Base-by-base conservation (phyloP, 164 flowering plant genomes). In the Vitis labrusca region DNA sequence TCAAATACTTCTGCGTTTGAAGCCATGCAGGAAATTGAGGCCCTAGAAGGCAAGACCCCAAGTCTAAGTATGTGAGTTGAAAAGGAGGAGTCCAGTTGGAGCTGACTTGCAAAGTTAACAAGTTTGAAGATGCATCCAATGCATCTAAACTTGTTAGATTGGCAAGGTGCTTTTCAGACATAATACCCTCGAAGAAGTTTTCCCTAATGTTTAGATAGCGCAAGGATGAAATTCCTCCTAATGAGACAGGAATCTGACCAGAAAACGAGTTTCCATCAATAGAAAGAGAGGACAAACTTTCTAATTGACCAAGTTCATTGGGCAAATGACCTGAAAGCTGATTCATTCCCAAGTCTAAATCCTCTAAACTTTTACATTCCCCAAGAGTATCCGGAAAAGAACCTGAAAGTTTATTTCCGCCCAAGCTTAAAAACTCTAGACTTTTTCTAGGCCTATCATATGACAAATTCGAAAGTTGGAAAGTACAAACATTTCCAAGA, bases 1-100 rank as follows among this genome's bases (percentile, higher is more conserved):
- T 0, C 2, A 68, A 2, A 0, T 53, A 11, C n/a, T 29, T 59
- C 51, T 71, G 66, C 2, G 23, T 10, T 19, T 14, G 27, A 44
- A 76, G 68, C 79, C 79, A 76, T 8, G 5, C 5, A 0, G 75
- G 79, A 59, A 67, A 67, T 17, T 48, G 1, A 37, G 70, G 70
- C 10, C 53, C 58, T 12, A 75, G 8, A 23, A 8, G 10, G 48
- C 69, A 72, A n/a, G 16, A 27, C 0, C 10, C 29, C 30, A 71
- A 4, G 0, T 3, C 2, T 8, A 75, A 2, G 4, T 0, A 0
- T 1, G 8, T 1, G 11, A 72, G 71, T 19, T 68, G 63, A 60
- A 71, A 71, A 14, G 71, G 65, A 16, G 81, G 78, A 47, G 30
- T 13, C 78, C 75, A 74, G 12, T 55, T 13, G 13, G 55, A 13